Percentiles rank a stretch among this genome's conserved stretches.
Conservation (phyloP, 768 basidiomycete genomes). For the Holtermannia corniformis region DNA sequence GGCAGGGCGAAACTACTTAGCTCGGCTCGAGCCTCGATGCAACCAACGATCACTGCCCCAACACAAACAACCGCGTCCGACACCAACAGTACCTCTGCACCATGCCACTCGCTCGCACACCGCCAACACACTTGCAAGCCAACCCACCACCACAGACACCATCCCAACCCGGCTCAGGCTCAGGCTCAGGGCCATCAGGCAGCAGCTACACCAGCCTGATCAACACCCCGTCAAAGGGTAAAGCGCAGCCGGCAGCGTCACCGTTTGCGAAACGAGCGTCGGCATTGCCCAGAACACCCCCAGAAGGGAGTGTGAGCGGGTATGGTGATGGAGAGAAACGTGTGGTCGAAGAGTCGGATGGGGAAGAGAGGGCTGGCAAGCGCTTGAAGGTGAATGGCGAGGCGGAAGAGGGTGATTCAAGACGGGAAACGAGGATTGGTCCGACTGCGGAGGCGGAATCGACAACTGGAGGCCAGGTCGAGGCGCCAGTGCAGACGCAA, state of each 20-base stretch:
- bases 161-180: neutral
- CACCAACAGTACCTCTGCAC: too few species aligned
- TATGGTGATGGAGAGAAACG: neutral
- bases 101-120: neutral
- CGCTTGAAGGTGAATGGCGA: neutral
- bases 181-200: too few species aligned
- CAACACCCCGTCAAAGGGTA: neutral
- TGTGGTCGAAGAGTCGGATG: too few species aligned
- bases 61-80: neutral
- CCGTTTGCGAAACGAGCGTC: neutral
- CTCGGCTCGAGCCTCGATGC: too few species aligned
- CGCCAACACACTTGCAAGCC: neutral
- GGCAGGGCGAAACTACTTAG: too few species aligned
- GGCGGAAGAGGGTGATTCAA: neutral
- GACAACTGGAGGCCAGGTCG: neutral
- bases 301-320: neutral
- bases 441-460: too few species aligned
- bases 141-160: neutral
- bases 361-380: neutral
- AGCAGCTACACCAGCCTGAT: neutral
- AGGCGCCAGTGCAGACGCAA: neutral
- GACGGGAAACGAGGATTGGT: too few species aligned
- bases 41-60: too few species aligned
- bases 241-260: neutral
- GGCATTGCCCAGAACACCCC: neutral